Evolutionary conservation across 768 basidiomycete genomes (phyloP).

Genomic region (Lentinula sp.): DNA sequence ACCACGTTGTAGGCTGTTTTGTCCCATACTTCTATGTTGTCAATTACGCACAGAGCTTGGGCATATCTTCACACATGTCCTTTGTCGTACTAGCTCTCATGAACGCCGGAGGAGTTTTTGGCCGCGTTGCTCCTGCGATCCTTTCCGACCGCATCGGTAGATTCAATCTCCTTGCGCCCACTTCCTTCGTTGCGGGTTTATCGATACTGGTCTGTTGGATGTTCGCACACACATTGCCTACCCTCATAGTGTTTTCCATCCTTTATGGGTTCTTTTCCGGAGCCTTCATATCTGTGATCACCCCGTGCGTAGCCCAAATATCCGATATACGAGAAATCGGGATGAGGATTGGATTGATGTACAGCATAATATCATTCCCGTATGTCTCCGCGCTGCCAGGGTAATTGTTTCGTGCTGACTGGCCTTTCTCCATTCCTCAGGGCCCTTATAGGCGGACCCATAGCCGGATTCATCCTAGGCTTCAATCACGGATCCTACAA

Average conservation of each 20-base stretch:
- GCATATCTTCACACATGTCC: slow-evolving; percentile 28
- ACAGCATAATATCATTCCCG: slow-evolving; percentile 63
- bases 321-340: slow-evolving; percentile 55
- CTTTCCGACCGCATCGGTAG: slow-evolving; percentile 60
- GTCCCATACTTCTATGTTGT: slow-evolving; percentile 70
- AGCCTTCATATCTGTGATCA: slow-evolving; percentile 61
- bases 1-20: slow-evolving; percentile 46
- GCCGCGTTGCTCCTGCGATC: slow-evolving; percentile 58
- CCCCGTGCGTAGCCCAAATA: slow-evolving; percentile 63
- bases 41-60: slow-evolving; percentile 42
- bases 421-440: slow-evolving; percentile 22
- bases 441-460: slow-evolving; percentile 57
- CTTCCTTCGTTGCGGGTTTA: slow-evolving; percentile 59
- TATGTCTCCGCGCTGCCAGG: slow-evolving; percentile 31
- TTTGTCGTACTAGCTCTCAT: slow-evolving; percentile 59
- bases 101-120: slow-evolving; percentile 63
- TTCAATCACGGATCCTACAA: slow-evolving; percentile 36
- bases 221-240: slow-evolving; percentile 29
- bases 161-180: slow-evolving; percentile 61
- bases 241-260: slow-evolving; percentile 37
- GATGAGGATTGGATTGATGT: slow-evolving; percentile 56
- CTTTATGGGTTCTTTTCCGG: slow-evolving; percentile 61
- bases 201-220: slow-evolving; percentile 55
- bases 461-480: slow-evolving; percentile 52
- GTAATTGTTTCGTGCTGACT: background rate